phyloP scores from a whole-genome alignment of 495 filamentous ascomycete species.

The Lineolata rhizophorae region DNA sequence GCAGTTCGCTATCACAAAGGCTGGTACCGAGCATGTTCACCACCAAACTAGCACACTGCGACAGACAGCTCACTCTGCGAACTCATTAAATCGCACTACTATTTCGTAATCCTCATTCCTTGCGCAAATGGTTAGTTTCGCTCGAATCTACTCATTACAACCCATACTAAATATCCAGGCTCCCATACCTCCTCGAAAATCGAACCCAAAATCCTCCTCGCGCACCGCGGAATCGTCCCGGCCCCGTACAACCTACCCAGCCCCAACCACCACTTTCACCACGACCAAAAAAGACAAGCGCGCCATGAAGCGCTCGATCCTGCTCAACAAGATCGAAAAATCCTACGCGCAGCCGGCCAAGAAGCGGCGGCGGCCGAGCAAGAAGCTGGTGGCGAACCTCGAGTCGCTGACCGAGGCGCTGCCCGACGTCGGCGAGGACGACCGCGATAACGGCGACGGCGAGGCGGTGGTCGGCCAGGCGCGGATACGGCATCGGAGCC shows the following conservation, averaged over 20 bases:
- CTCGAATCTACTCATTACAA: too few relatives aligned
- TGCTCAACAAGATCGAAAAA: conserved; percentile 57
- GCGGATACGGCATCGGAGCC: conserved; percentile 41
- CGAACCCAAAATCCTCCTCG: too few relatives aligned
- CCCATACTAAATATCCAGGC: too few relatives aligned
- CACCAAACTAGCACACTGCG: too few relatives aligned
- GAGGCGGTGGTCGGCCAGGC: conserved; percentile 18
- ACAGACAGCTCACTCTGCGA: too few relatives aligned
- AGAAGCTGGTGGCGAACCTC: conserved; percentile 58
- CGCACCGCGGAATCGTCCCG: too few relatives aligned
- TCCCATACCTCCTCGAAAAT: too few relatives aligned
- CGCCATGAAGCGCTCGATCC: conserved; percentile 47
- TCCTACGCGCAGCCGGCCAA: conserved; percentile 21
- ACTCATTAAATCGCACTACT: too few relatives aligned
- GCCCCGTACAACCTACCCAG: not conserved
- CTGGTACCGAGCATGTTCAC: too few relatives aligned
- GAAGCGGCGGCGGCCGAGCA: conserved; percentile 44
- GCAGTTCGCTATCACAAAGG: too few relatives aligned
- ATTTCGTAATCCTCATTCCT: too few relatives aligned
- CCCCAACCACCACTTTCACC: conserved; percentile 5
- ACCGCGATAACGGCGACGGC: conserved; percentile 15
- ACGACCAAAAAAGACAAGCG: conserved; percentile 55
- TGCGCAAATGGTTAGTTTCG: too few relatives aligned
- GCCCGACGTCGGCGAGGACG: conserved; percentile 29
- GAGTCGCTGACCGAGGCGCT: conserved; percentile 60